Evolutionary conservation across 495 filamentous ascomycete species (phyloP).

Genomic region (Sphaerosporella brunnea): DNA sequence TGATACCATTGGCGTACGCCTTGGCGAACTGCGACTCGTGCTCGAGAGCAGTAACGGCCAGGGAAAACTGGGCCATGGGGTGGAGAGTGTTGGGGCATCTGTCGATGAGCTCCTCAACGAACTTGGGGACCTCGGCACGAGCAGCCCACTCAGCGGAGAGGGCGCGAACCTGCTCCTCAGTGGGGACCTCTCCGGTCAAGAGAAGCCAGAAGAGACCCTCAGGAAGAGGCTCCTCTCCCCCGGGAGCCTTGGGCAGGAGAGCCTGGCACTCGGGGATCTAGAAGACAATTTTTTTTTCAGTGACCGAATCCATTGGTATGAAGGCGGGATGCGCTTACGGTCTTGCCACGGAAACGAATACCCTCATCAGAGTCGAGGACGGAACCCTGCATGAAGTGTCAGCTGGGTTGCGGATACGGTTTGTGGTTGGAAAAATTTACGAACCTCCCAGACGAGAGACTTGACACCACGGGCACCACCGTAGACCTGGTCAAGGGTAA

Average conservation of each 20-base stretch:
- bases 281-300: not conserved
- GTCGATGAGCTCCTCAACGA: slow-evolving; percentile 97
- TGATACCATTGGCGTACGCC: slow-evolving; percentile 94
- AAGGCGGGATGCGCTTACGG: slow-evolving; percentile 33
- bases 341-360: slow-evolving; percentile 93
- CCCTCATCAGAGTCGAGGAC: slow-evolving; percentile 94
- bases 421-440: slow-evolving; percentile 20
- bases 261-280: slow-evolving; percentile 95
- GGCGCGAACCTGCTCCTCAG: slow-evolving; percentile 91
- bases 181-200: slow-evolving; percentile 88
- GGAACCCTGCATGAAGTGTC: slow-evolving; percentile 44
- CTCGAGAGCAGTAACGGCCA: slow-evolving; percentile 94
- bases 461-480: slow-evolving; percentile 98
- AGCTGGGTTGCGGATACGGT: not conserved
- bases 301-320: no score
- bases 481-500: slow-evolving; percentile 98
- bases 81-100: slow-evolving; percentile 95
- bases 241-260: slow-evolving; percentile 85
- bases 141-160: slow-evolving; percentile 98
- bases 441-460: slow-evolving; percentile 85
- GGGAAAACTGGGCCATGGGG: slow-evolving; percentile 96
- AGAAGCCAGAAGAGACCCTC: slow-evolving; percentile 99
- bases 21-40: slow-evolving; percentile 93
- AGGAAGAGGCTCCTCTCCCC: slow-evolving; percentile 86
- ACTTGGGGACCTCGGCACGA: slow-evolving; percentile 87